phyloP scores from a whole-genome alignment of 805 yeast genomes.

The Nakazawaea molendinolei region DNA sequence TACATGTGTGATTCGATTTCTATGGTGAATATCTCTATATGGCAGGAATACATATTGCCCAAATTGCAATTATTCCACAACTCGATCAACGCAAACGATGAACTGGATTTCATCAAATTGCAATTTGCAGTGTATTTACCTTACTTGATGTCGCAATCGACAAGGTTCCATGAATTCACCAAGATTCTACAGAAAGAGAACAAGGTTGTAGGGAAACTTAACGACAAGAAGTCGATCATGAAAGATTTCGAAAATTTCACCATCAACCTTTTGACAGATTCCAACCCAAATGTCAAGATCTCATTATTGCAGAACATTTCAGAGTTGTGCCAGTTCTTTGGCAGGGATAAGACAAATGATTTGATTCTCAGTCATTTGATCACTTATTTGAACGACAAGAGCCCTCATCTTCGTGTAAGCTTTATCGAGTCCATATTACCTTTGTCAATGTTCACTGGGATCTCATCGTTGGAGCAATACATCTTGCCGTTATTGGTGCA shows the following conservation, averaged over 20 bases:
- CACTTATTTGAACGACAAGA: conserved; percentile 81
- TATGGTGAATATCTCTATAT: conserved; percentile 68
- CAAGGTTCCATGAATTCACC: conserved; percentile 57
- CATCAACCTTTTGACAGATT: conserved; percentile 62
- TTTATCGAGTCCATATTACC: conserved; percentile 69
- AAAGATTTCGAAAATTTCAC: conserved; percentile 61
- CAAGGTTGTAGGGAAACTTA: background rate
- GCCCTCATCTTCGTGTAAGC: conserved; percentile 57
- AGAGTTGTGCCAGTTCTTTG: conserved; percentile 75
- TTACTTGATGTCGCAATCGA: conserved; percentile 56
- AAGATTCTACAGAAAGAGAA: conserved; percentile 32
- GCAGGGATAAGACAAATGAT: conserved; percentile 84
- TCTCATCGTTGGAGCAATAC: conserved; percentile 77
- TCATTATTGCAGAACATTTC: conserved; percentile 66
- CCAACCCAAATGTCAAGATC: conserved; percentile 56
- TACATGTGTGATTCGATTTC: conserved; percentile 56
- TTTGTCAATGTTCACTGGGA: conserved; percentile 76
- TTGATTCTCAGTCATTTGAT: conserved; percentile 83
- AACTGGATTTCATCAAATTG: conserved; percentile 41
- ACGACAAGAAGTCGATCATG: conserved; percentile 34
- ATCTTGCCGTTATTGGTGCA: conserved; percentile 80
- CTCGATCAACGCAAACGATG: conserved; percentile 3
- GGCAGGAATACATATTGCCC: conserved; percentile 80
- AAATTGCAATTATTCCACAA: conserved; percentile 40
- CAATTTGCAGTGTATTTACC: conserved; percentile 73